These are phyloP conservation scores for Physocladia obscura DNA, from an alignment of 192 early-diverging fungal species.

Conservation along the genomic window DNA sequence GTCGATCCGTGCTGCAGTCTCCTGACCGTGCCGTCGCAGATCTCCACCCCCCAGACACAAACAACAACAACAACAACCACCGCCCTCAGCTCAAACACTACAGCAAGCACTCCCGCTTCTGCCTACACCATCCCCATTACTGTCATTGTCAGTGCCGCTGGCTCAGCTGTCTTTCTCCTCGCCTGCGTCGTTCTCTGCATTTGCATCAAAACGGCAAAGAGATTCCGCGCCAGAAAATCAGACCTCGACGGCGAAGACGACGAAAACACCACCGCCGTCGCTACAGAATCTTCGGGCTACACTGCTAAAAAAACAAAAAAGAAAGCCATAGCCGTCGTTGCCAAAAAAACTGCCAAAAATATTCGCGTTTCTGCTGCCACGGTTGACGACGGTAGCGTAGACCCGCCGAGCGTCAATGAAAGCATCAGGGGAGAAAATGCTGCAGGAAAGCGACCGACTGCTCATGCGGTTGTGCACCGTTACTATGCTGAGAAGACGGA, in stretches of 20 bases:
- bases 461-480: slow-evolving; percentile 1
- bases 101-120: neutral
- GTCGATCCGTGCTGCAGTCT: neutral
- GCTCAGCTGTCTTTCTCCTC: neutral
- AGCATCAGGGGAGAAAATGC: neutral
- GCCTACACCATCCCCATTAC: neutral
- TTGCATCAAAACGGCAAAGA: neutral
- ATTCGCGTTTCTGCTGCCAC: neutral
- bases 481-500: neutral
- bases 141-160: neutral
- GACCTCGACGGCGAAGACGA: too few species aligned
- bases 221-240: neutral
- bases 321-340: neutral
- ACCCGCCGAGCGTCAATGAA: neutral
- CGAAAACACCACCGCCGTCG: slow-evolving; percentile 45
- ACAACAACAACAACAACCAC: neutral
- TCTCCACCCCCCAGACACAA: neutral
- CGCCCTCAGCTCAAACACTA: neutral
- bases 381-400: neutral
- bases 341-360: neutral
- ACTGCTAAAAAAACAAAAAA: neutral
- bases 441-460: too few species aligned
- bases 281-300: slow-evolving; percentile 36
- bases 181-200: neutral
- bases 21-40: neutral